Conservation (phyloP, 2,329 filamentous ascomycete species). For the Lecanicillium sp. region DNA sequence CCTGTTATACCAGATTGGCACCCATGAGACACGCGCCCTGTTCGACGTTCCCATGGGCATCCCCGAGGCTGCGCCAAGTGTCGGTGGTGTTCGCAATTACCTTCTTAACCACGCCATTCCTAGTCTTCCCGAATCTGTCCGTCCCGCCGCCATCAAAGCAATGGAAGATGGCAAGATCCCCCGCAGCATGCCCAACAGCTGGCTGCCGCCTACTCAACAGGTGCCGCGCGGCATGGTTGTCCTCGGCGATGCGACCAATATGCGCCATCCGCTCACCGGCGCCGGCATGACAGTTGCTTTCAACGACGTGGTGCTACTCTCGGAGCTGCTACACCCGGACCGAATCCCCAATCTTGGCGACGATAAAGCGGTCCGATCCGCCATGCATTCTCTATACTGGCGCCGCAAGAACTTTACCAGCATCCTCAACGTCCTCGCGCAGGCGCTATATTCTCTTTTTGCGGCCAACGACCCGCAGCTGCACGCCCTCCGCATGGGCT, state of each 20-base stretch:
- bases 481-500: slow-evolving; percentile 74
- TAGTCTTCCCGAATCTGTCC: slow-evolving; percentile 61
- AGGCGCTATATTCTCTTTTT: slow-evolving; percentile 86
- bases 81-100: slow-evolving; percentile 79
- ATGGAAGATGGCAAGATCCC: slow-evolving; percentile 72
- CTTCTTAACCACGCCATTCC: slow-evolving; percentile 74
- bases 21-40: slow-evolving; percentile 83
- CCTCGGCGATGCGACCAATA: slow-evolving; percentile 93
- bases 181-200: slow-evolving; percentile 88
- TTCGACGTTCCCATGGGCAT: slow-evolving; percentile 78
- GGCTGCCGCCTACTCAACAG: slow-evolving; percentile 67
- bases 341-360: slow-evolving; percentile 63
- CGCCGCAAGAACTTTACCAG: slow-evolving; percentile 70
- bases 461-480: slow-evolving; percentile 75
- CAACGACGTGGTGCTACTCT: slow-evolving; percentile 77
- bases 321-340: slow-evolving; percentile 62
- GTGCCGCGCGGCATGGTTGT: slow-evolving; percentile 58
- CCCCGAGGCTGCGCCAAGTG: slow-evolving; percentile 61
- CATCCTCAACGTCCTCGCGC: slow-evolving; percentile 96
- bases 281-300: slow-evolving; percentile 98
- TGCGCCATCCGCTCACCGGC: slow-evolving; percentile 96
- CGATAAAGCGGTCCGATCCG: slow-evolving; percentile 53
- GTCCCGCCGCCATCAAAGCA: slow-evolving; percentile 65
- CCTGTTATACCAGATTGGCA: slow-evolving; percentile 93
- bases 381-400: slow-evolving; percentile 78